These are phyloP conservation scores for Mikania micrantha DNA, from an alignment of 129 eudicot species.

Conservation along the genomic window DNA sequence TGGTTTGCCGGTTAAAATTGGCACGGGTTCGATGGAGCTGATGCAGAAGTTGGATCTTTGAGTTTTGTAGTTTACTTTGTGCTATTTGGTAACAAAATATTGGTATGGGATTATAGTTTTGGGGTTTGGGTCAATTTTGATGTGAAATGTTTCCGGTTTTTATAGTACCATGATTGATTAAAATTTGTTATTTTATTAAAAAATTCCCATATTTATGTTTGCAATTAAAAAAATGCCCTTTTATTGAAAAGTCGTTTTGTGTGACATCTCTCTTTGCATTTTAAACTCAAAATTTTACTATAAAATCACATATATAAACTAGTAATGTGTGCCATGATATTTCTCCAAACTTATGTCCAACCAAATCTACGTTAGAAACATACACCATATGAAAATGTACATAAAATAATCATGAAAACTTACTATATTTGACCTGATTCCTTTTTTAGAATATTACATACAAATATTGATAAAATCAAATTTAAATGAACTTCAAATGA, in stretches of 20 bases:
- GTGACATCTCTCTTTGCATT: too few species aligned
- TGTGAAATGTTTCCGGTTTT: neutral
- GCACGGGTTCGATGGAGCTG: slow-evolving; percentile 81
- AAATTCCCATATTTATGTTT: neutral
- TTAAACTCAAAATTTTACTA: too few species aligned
- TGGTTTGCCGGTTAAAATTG: slow-evolving; percentile 84
- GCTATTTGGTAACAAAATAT: neutral
- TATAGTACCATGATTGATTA: neutral
- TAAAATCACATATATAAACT: neutral
- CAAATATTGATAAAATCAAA: too few species aligned
- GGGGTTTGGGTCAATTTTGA: slow-evolving; percentile 23
- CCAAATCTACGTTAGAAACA: too few species aligned
- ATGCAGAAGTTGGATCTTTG: slow-evolving; percentile 59
- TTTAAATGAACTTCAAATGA: too few species aligned
- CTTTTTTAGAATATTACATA: too few species aligned
- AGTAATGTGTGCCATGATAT: too few species aligned
- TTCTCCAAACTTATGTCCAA: too few species aligned
- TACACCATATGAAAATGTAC: too few species aligned
- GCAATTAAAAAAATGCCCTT: neutral
- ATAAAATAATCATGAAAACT: too few species aligned
- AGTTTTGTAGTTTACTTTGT: neutral
- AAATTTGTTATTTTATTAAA: neutral
- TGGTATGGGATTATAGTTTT: neutral
- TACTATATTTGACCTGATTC: too few species aligned
- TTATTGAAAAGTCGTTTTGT: neutral